A percentile compares a stretch with the other conserved stretches of the same genome.
phyloP scores from a whole-genome alignment of 108 stramenopile genomes.

The Schizochytrium sp. region DNA sequence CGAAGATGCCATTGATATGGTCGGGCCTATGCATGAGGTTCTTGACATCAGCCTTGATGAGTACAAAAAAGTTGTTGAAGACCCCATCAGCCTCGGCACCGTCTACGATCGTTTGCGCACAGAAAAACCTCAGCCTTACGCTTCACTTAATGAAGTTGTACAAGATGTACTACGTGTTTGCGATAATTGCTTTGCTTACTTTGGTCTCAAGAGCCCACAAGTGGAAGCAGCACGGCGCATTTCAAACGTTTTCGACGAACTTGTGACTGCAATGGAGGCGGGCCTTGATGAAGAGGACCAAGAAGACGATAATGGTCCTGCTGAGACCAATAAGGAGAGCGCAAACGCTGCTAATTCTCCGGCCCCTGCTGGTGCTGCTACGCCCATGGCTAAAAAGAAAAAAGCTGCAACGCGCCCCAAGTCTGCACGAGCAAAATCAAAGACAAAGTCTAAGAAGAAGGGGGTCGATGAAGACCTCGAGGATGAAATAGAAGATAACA shows the following conservation, averaged over 20 bases:
- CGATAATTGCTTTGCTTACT: constrained; percentile 32
- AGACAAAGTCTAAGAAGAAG: background rate
- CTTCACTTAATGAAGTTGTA: background rate
- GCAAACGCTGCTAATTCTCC: background rate
- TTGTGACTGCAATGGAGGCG: background rate
- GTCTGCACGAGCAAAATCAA: no score
- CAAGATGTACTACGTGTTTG: constrained; percentile 39
- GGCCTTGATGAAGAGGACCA: constrained; percentile 28
- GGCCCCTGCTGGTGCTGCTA: no score
- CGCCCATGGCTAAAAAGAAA: no score
- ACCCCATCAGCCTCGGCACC: background rate
- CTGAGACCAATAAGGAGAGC: background rate
- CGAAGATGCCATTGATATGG: background rate
- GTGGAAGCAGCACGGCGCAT: constrained; percentile 2
- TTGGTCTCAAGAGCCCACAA: background rate
- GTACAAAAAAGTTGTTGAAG: background rate
- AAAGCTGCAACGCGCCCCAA: no score
- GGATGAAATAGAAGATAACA: background rate
- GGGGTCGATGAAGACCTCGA: constrained; percentile 18
- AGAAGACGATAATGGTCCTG: background rate
- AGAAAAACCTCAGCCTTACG: constrained; percentile 1
- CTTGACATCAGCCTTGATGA: background rate
- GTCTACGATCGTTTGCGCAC: constrained; percentile 23
- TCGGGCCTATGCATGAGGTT: background rate
- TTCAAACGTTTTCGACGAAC: constrained; percentile 17